phyloP scores from a whole-genome alignment of 78 protist genomes.

The Polysphondylium violaceum region DNA sequence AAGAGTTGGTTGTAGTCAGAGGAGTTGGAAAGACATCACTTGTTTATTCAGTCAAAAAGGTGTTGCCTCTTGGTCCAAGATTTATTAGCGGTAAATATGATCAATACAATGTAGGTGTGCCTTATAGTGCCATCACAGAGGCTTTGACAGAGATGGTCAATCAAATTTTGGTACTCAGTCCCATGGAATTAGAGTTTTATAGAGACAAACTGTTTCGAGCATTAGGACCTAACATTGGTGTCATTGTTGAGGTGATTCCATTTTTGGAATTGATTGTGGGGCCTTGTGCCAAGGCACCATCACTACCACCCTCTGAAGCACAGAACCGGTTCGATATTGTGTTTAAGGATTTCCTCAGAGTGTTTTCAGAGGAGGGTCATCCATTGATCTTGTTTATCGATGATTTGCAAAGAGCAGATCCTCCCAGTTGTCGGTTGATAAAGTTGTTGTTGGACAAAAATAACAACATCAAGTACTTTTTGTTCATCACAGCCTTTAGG shows the following conservation, averaged over 20 bases:
- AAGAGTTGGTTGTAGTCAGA: constrained; percentile 54
- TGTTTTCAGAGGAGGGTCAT: constrained; percentile 65
- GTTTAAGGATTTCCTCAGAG: constrained; percentile 69
- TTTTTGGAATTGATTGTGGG: constrained; percentile 57
- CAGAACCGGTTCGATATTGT: constrained; percentile 58
- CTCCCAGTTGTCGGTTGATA: constrained; percentile 26
- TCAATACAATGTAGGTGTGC: constrained; percentile 70
- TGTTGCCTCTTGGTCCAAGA: constrained; percentile 16
- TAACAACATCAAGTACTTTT: constrained; percentile 17
- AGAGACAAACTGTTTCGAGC: constrained; percentile 40
- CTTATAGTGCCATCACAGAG: constrained; percentile 67
- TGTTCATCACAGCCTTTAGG: constrained; percentile 66
- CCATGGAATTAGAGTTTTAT: constrained; percentile 55
- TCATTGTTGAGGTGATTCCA: constrained; percentile 63
- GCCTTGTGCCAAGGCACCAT: constrained; percentile 3
- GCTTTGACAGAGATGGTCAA: constrained; percentile 57
- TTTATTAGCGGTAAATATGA: constrained; percentile 69
- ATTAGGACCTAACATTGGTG: constrained; percentile 55
- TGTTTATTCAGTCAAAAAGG: constrained; percentile 40
- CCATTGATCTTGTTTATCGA: constrained; percentile 69
- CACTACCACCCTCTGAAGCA: constrained; percentile 55
- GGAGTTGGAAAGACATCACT: constrained; percentile 77
- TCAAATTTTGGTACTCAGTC: constrained; percentile 17
- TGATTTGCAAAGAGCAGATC: constrained; percentile 68
- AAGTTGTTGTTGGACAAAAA: constrained; percentile 24